Percentiles rank a stretch among this genome's conserved stretches.
These are phyloP conservation scores for Paramecium biaurelia DNA, from an alignment of 73 alveolate genomes.

Conservation along the genomic window DNA sequence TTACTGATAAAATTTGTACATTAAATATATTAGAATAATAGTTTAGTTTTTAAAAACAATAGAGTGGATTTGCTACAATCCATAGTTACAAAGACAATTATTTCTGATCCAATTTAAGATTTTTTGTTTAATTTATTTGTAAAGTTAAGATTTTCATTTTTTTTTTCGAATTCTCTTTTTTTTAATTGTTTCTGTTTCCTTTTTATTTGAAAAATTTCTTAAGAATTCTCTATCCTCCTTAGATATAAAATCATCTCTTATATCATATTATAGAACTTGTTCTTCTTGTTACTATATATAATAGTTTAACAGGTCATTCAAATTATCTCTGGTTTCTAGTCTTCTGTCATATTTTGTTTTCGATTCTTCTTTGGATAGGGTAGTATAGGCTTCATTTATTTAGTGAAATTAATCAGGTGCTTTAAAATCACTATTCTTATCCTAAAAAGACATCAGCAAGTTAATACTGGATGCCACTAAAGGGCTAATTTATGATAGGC, in stretches of 20 bases:
- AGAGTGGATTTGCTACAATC: background rate
- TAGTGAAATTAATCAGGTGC: background rate
- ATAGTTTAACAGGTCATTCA: background rate
- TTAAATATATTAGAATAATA: background rate
- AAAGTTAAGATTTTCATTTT: background rate
- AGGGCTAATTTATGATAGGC: conserved; percentile 93
- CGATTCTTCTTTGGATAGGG: background rate
- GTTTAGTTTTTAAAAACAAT: background rate
- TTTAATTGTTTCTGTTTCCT: background rate
- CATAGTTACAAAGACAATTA: background rate
- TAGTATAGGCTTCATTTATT: background rate
- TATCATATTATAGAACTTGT: background rate
- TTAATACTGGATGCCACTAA: conserved; percentile 90
- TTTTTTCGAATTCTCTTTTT: background rate
- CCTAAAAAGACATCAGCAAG: background rate
- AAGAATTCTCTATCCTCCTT: background rate
- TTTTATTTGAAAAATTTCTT: background rate
- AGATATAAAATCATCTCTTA: background rate
- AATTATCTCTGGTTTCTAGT: background rate
- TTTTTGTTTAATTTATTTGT: background rate
- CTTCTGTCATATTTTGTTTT: background rate
- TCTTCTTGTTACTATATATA: background rate
- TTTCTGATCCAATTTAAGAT: background rate
- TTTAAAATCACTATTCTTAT: background rate
- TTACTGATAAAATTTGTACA: background rate